A percentile compares a stretch with the other conserved stretches of the same genome.
phyloP scores from a whole-genome alignment of 495 filamentous ascomycete species.

The Aspergillus incahuasiensis region DNA sequence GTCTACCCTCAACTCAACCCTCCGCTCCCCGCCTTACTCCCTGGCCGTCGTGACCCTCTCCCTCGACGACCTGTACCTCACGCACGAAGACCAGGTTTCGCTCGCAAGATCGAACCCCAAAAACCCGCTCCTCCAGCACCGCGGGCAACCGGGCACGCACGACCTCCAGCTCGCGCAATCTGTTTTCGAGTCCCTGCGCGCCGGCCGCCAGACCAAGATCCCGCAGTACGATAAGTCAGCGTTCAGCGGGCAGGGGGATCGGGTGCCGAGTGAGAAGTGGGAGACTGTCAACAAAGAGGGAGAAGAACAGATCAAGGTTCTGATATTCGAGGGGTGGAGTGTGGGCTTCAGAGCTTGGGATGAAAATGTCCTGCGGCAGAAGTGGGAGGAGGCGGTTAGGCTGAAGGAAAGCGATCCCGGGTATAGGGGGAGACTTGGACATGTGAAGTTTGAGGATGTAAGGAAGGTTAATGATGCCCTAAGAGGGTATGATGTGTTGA shows the following conservation, averaged over 20 bases:
- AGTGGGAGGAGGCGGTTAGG: constrained; percentile 52
- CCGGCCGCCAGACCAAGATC: constrained; percentile 52
- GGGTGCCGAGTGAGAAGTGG: constrained; percentile 58
- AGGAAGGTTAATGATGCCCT: constrained; percentile 68
- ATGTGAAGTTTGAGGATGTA: constrained; percentile 63
- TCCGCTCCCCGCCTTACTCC: constrained; percentile 60
- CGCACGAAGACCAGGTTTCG: constrained; percentile 63
- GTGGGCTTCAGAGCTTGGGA: constrained; percentile 73
- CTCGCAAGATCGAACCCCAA: constrained; percentile 57
- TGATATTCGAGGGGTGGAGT: constrained; percentile 91
- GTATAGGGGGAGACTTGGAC: constrained; percentile 47
- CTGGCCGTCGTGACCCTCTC: constrained; percentile 73
- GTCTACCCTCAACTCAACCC: constrained; percentile 58
- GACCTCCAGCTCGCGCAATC: constrained; percentile 61
- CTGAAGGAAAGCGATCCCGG: constrained; percentile 29
- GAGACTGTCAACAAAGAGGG: constrained; percentile 53
- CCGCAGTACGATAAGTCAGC: constrained; percentile 82
- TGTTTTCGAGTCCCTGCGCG: constrained; percentile 58
- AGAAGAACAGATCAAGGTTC: constrained; percentile 46
- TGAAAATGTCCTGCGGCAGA: constrained; percentile 46
- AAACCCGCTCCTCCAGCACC: constrained; percentile 74
- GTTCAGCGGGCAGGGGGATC: constrained; percentile 74
- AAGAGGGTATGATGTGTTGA: constrained; percentile 65
- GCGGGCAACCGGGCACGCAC: constrained; percentile 85
- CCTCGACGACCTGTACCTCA: constrained; percentile 89